phyloP scores from a whole-genome alignment of 495 filamentous ascomycete genomes.

The Chaetomium fimeti region DNA sequence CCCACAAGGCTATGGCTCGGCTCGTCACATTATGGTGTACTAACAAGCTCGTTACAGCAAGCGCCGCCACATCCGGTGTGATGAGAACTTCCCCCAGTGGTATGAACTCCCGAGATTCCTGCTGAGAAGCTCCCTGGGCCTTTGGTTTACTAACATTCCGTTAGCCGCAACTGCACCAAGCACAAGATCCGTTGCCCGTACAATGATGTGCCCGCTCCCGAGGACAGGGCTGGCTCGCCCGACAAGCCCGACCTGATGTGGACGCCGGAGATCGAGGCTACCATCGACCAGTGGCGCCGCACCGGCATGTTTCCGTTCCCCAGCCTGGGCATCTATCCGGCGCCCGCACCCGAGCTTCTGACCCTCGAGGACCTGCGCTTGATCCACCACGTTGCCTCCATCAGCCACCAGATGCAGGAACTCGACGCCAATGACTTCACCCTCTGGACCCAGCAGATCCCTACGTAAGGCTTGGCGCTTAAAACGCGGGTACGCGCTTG shows the following conservation, averaged over 20 bases:
- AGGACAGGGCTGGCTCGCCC: constrained; percentile 63
- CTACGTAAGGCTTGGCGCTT: constrained; percentile 62
- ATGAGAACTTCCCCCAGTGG: constrained; percentile 98
- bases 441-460: constrained; percentile 88
- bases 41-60: constrained; percentile 54
- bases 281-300: constrained; percentile 77
- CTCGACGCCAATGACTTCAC: constrained; percentile 77
- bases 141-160: constrained; percentile 32
- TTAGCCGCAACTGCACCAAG: constrained; percentile 94
- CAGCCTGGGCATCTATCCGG: constrained; percentile 68
- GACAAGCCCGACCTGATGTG: constrained; percentile 77
- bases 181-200: constrained; percentile 98
- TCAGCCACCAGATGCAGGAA: constrained; percentile 76
- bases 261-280: constrained; percentile 75
- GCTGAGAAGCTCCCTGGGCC: background rate
- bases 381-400: constrained; percentile 85
- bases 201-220: constrained; percentile 71
- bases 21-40: background rate
- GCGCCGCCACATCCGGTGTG: constrained; percentile 93
- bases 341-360: constrained; percentile 62
- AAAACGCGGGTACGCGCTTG: background rate
- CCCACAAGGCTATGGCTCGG: background rate
- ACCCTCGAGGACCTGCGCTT: constrained; percentile 77
- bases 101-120: constrained; percentile 42
- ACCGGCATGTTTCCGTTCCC: constrained; percentile 87